These are phyloP conservation scores for Holtermanniella nyarrowii DNA, from an alignment of 768 basidiomycete species.

Conservation along the genomic window DNA sequence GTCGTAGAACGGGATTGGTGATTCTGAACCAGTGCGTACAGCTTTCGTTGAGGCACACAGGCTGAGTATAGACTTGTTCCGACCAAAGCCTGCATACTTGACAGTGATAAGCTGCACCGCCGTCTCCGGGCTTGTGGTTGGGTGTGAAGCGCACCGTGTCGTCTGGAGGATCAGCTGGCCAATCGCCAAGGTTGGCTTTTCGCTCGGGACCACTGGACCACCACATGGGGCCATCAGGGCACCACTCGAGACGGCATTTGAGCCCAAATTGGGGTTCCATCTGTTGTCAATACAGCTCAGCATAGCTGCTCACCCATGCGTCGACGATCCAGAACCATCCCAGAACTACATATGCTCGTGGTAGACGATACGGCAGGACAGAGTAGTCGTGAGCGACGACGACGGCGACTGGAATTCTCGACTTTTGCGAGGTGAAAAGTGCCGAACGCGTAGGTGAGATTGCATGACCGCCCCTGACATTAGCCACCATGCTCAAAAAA, in stretches of 20 bases:
- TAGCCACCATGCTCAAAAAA: slow-evolving; percentile 4
- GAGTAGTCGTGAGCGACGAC: slow-evolving; percentile 31
- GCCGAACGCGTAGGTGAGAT: not conserved
- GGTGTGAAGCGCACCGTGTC: too few species aligned
- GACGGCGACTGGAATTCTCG: slow-evolving; percentile 27
- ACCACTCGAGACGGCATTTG: slow-evolving; percentile 34
- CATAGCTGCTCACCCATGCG: slow-evolving; percentile 26
- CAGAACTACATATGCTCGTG: slow-evolving; percentile 26
- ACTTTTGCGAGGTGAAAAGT: slow-evolving; percentile 22
- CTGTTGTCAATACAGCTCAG: slow-evolving; percentile 4
- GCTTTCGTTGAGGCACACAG: not conserved
- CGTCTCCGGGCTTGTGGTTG: too few species aligned
- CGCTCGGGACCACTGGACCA: slow-evolving; percentile 4
- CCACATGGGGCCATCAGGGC: slow-evolving; percentile 10
- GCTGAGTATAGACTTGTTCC: not conserved
- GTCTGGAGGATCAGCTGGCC: not conserved
- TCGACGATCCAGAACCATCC: slow-evolving; percentile 39
- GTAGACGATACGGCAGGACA: slow-evolving; percentile 25
- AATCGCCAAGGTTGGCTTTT: slow-evolving; percentile 2
- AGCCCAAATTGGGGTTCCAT: not conserved
- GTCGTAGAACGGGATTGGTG: too few species aligned
- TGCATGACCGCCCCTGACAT: not conserved
- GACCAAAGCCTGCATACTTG: not conserved
- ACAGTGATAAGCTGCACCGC: too few species aligned
- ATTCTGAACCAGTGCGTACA: slow-evolving; percentile 4